Evolutionary conservation across 2,329 filamentous ascomycete genomes (phyloP), one percentile per base, ranked within the genome.

Genomic region (Penicillium concentricum): DNA sequence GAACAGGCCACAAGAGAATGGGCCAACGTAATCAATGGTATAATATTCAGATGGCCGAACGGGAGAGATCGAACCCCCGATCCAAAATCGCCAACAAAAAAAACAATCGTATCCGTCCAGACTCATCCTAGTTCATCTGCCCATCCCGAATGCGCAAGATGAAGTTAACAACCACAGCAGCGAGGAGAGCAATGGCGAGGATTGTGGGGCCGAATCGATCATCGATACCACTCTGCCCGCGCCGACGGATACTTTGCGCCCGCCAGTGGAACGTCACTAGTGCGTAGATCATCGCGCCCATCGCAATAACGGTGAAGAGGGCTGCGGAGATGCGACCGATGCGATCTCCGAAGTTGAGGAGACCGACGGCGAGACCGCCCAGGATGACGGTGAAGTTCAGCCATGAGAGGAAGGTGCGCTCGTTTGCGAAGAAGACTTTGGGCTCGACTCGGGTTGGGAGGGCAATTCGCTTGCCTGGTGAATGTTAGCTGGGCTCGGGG

Each of bases 401-500:
- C 94, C 94, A 99, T 78, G 92, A 96, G 71, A 99, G 87, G 76
- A 99, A 99, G 62, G 94, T 99, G 62, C 94, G 91, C 81, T 99
- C 94, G 83, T 99, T 99, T 79, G 94, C 94, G 83, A 99, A 99
- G 86, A 97, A 99, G 82, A 99, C 94, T 80, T 99, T 99, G 69
- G 94, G 94, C 78, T 99, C 94, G 77, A 99, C 93, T 67, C 94
- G 92, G 59, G 93, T 97, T 56, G 94, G 94, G 63, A 99, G 91
- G 70, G 94, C 93, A 74, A 99, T 97, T 74, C 93, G 91, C 82
- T 99, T 99, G 84, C 93, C 93, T 96, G 69, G 12, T 35, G 24
- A 6, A 10, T 37, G 48, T 64, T 61, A 59, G 61, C 41, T 54
- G 30, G 34, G 13, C 42, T 34, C 24, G 44, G 12, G 16, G 38